phyloP scores from a whole-genome alignment of 352 stramenopile species.

The Sclerospora graminicola region DNA sequence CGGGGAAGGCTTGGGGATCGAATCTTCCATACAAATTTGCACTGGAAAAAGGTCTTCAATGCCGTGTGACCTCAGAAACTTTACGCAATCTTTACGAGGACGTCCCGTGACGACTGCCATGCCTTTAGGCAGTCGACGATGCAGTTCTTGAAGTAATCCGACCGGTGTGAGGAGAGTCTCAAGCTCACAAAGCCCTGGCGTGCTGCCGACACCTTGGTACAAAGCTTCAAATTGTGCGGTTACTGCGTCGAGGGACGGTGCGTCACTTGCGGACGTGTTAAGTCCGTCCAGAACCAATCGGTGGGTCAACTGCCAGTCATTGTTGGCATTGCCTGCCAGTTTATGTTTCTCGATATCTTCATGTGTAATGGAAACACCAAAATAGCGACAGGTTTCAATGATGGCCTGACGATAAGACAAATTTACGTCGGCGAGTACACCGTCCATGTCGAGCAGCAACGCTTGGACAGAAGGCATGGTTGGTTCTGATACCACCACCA shows the following conservation, averaged over 20 bases:
- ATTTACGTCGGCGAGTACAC: conserved; percentile 93
- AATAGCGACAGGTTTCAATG: conserved; percentile 75
- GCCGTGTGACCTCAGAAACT: conserved; percentile 86
- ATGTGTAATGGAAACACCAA: conserved; percentile 74
- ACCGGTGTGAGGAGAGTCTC: conserved; percentile 89
- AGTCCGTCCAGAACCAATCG: conserved; percentile 65
- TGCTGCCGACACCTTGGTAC: conserved; percentile 84
- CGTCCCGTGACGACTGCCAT: conserved; percentile 90
- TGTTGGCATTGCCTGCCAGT: conserved; percentile 92
- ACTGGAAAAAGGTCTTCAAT: conserved; percentile 83
- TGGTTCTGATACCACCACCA: too few relatives aligned
- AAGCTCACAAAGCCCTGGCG: conserved; percentile 75
- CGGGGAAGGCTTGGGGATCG: conserved; percentile 88
- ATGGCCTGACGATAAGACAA: conserved; percentile 92
- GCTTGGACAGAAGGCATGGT: conserved; percentile 41
- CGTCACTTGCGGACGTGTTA: background rate
- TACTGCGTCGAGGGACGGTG: conserved; percentile 83
- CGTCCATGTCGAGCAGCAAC: conserved; percentile 95
- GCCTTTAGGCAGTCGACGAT: conserved; percentile 69
- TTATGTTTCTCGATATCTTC: conserved; percentile 89
- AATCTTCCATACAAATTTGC: conserved; percentile 95
- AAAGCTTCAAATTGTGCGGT: conserved; percentile 92
- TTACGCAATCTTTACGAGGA: conserved; percentile 89
- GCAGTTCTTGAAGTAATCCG: conserved; percentile 73
- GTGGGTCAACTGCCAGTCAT: conserved; percentile 94